Percentiles rank a stretch among this genome's conserved stretches.
These are phyloP conservation scores for Fusarium sp. DNA, from an alignment of 2,329 filamentous ascomycete species.

Conservation along the genomic window DNA sequence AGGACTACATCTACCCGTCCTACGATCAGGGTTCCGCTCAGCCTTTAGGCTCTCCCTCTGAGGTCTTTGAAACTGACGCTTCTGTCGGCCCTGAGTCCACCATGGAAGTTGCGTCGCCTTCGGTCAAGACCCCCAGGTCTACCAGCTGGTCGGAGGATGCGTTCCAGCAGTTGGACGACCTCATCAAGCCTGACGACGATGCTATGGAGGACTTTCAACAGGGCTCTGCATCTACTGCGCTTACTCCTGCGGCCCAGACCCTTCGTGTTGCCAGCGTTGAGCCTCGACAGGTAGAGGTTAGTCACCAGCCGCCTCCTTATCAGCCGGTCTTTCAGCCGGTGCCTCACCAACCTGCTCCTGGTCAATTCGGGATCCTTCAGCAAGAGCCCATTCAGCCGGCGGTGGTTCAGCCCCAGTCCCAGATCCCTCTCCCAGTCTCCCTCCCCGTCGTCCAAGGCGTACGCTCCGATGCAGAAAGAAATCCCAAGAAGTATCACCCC, in stretches of 20 bases:
- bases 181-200: neutral
- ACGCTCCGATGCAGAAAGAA: neutral
- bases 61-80: neutral
- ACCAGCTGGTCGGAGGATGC: neutral
- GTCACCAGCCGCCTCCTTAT: neutral
- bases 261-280: neutral
- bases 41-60: neutral
- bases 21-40: neutral
- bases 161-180: neutral
- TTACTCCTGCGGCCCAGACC: neutral
- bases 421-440: neutral
- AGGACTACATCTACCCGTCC: neutral
- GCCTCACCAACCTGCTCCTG: neutral
- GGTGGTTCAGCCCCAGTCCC: neutral
- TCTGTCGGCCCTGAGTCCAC: neutral
- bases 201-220: neutral
- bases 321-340: neutral
- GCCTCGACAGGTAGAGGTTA: neutral
- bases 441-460: neutral
- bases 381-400: neutral
- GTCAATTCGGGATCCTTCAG: accelerated
- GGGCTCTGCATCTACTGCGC: neutral
- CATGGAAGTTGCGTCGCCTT: neutral
- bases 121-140: neutral
- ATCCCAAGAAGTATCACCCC: constrained; percentile 4